These are phyloP conservation scores for Drechslera avenae DNA, from an alignment of 2,329 filamentous ascomycete species.

Conservation along the genomic window DNA sequence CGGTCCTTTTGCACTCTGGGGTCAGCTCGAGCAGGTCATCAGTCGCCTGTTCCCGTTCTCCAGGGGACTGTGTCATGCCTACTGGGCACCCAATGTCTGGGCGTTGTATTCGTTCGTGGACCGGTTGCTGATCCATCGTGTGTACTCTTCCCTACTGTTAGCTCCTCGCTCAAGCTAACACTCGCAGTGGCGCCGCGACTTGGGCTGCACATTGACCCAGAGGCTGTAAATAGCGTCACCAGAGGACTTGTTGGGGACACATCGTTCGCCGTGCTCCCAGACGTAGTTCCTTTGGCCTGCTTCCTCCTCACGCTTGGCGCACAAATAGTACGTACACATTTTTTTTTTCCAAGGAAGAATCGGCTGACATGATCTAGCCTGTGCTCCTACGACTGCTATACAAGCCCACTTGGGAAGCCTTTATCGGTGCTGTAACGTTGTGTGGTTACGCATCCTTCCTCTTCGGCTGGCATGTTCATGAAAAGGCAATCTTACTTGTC, in stretches of 20 bases:
- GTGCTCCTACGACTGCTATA: conserved; percentile 80
- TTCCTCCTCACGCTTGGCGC: conserved; percentile 83
- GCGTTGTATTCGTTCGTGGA: conserved; percentile 94
- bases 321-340: conserved; percentile 62
- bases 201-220: conserved; percentile 72
- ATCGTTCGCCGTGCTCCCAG: conserved; percentile 88
- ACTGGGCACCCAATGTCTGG: conserved; percentile 98
- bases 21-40: conserved; percentile 82
- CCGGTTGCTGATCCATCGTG: conserved; percentile 79
- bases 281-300: conserved; percentile 78
- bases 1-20: conserved; percentile 82
- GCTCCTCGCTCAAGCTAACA: conserved; percentile 16
- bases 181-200: conserved; percentile 76
- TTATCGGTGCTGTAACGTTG: conserved; percentile 85
- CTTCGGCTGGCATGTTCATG: conserved; percentile 98
- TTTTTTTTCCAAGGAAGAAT: not conserved
- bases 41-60: conserved; percentile 92
- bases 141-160: conserved; percentile 38
- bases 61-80: conserved; percentile 91
- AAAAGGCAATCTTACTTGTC: conserved; percentile 93
- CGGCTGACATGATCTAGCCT: conserved; percentile 26
- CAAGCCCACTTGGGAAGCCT: conserved; percentile 82
- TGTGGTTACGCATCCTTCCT: conserved; percentile 97
- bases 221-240: conserved; percentile 86
- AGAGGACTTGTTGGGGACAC: conserved; percentile 92